phyloP scores from a whole-genome alignment of 305 asterid genomes.

The Salvia sclarea region DNA sequence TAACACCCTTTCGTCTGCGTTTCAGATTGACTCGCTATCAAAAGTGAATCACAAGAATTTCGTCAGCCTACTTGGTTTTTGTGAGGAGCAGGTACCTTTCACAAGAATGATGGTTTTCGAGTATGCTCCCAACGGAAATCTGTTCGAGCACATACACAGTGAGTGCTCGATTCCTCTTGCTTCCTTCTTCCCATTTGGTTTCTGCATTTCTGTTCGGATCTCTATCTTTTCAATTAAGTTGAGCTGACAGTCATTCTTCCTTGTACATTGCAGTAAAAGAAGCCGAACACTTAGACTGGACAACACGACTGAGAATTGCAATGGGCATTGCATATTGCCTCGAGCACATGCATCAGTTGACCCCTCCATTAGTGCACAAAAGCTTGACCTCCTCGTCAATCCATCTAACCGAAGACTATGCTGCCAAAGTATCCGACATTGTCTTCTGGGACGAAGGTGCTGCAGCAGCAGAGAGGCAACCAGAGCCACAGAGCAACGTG shows the following conservation, averaged over 20 bases:
- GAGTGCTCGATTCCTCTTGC: slow-evolving; percentile 35
- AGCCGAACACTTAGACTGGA: slow-evolving; percentile 92
- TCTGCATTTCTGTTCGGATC: background rate
- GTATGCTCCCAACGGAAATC: slow-evolving; percentile 98
- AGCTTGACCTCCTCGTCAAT: slow-evolving; percentile 69
- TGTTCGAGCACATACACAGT: slow-evolving; percentile 96
- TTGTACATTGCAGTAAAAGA: slow-evolving; percentile 67
- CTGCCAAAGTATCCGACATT: slow-evolving; percentile 79
- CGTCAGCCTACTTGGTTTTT: slow-evolving; percentile 80
- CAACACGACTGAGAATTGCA: slow-evolving; percentile 62
- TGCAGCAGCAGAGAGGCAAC: slow-evolving; percentile 41
- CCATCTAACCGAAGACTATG: slow-evolving; percentile 81
- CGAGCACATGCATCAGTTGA: slow-evolving; percentile 67
- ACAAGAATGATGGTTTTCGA: slow-evolving; percentile 96
- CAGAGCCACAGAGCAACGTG: slow-evolving; percentile 50
- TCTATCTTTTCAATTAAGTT: background rate
- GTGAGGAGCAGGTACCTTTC: slow-evolving; percentile 81
- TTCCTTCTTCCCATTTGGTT: too few species aligned
- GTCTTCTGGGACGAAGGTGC: slow-evolving; percentile 48
- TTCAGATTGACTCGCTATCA: slow-evolving; percentile 59
- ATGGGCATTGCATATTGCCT: slow-evolving; percentile 92
- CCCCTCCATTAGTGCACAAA: slow-evolving; percentile 63
- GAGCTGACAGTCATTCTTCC: background rate
- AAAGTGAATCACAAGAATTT: slow-evolving; percentile 93
- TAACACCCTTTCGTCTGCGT: slow-evolving; percentile 9